phyloP scores from a whole-genome alignment of 2,329 filamentous ascomycete species.

The Samsoniella hepiali region DNA sequence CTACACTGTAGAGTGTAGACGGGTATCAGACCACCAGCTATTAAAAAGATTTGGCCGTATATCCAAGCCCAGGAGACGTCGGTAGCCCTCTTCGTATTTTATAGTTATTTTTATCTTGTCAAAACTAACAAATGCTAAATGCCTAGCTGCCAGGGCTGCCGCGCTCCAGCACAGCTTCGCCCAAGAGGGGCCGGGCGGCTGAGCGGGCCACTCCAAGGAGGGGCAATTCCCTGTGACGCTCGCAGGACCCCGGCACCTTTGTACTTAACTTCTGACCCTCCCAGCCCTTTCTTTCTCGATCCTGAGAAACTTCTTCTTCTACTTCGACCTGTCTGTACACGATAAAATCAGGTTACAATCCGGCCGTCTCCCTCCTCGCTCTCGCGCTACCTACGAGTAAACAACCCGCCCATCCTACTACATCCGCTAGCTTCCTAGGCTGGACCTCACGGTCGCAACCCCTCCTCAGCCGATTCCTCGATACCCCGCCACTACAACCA shows the following conservation, averaged over 20 bases:
- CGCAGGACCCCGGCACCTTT: not conserved
- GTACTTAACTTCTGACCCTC: conserved; percentile 1
- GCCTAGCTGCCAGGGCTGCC: not conserved
- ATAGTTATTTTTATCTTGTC: not conserved
- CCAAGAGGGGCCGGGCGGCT: conserved; percentile 11
- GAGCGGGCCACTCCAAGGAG: conserved; percentile 14
- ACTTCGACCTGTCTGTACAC: not conserved
- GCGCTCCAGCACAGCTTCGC: conserved; percentile 1
- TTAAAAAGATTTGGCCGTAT: too few relatives aligned
- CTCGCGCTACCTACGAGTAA: not conserved
- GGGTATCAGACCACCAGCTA: too few relatives aligned
- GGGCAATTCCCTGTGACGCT: conserved; percentile 15
- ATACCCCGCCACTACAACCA: conserved; percentile 14
- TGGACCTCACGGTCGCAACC: conserved; percentile 10
- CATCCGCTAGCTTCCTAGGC: not conserved
- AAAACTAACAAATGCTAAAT: not conserved
- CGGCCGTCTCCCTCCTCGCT: not conserved
- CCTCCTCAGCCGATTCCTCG: conserved; percentile 6
- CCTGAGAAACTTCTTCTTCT: not conserved
- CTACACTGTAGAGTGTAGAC: too few relatives aligned
- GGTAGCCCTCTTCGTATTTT: too few relatives aligned
- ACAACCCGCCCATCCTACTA: not conserved
- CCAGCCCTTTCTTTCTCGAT: not conserved
- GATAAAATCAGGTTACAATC: not conserved
- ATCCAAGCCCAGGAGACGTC: too few relatives aligned